phyloP scores from a whole-genome alignment of 305 asterid genomes.

The Lippia alba region DNA sequence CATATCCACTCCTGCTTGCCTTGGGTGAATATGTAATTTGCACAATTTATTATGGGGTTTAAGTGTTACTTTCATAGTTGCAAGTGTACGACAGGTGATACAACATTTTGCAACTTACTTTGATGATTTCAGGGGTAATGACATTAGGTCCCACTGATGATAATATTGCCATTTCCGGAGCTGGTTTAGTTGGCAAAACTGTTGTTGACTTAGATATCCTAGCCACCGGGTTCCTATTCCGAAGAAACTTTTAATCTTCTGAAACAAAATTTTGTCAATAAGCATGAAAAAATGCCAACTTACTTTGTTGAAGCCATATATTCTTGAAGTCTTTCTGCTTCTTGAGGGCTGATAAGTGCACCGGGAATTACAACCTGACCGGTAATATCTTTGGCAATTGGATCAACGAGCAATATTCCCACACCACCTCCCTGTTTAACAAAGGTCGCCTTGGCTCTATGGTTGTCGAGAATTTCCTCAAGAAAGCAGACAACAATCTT shows the following conservation, averaged over 20 bases:
- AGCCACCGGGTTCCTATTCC: neutral
- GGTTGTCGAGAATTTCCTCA: slow-evolving; percentile 35
- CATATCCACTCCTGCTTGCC: too few relatives aligned
- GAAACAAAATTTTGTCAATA: slow-evolving; percentile 18
- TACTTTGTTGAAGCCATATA: slow-evolving; percentile 50
- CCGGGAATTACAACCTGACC: slow-evolving; percentile 53
- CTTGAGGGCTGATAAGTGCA: slow-evolving; percentile 43
- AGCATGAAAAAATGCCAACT: slow-evolving; percentile 27
- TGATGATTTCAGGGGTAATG: neutral
- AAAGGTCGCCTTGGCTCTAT: slow-evolving; percentile 38
- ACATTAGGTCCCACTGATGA: neutral
- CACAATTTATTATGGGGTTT: too few relatives aligned
- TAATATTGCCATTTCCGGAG: neutral
- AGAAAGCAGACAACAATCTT: slow-evolving; percentile 57
- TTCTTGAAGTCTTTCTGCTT: slow-evolving; percentile 50
- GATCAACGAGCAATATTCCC: slow-evolving; percentile 53
- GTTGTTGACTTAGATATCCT: neutral
- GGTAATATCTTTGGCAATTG: slow-evolving; percentile 44
- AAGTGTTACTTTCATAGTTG: too few relatives aligned
- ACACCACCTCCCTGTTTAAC: slow-evolving; percentile 53
- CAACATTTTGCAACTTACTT: neutral
- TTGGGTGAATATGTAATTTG: too few relatives aligned
- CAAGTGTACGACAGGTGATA: neutral
- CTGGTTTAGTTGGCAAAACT: neutral
- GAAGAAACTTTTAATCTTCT: slow-evolving; percentile 30